Evolutionary conservation across 306 rosid species (phyloP).

Genomic region (Vigna mungo): DNA sequence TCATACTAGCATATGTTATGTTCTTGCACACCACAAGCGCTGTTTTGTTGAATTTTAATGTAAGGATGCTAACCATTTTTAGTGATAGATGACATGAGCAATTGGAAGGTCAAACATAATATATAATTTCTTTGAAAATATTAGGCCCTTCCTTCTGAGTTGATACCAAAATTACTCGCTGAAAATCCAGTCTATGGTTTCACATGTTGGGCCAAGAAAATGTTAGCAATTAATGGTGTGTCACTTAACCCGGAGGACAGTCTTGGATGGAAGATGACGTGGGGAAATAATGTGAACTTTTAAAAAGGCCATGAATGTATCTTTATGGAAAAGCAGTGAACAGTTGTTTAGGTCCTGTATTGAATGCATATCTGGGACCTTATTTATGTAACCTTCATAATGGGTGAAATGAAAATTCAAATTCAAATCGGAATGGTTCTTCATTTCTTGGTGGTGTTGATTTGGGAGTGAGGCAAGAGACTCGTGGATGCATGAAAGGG

Average conservation of each 20-base stretch:
- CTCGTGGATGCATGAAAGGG: constrained; percentile 37
- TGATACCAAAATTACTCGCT: constrained; percentile 3
- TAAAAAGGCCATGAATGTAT: constrained; percentile 28
- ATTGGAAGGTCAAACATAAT: constrained; percentile 22
- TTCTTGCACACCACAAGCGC: constrained; percentile 1
- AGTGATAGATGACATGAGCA: constrained; percentile 15
- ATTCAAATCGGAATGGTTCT: constrained; percentile 39
- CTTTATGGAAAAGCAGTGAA: constrained; percentile 32
- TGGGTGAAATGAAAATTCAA: constrained; percentile 40
- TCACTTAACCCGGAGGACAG: background rate
- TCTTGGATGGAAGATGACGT: constrained; percentile 26
- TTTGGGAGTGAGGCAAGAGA: constrained; percentile 40
- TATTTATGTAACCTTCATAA: background rate
- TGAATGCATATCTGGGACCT: constrained; percentile 43
- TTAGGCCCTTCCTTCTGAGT: background rate
- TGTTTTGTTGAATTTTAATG: constrained; percentile 4
- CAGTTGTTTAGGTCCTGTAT: constrained; percentile 35
- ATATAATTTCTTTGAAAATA: background rate
- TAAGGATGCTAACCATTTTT: constrained; percentile 12
- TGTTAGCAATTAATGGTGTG: background rate
- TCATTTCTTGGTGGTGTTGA: constrained; percentile 6
- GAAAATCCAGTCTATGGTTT: constrained; percentile 5
- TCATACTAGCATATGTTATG: background rate
- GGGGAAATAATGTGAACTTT: constrained; percentile 26
- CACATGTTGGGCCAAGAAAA: constrained; percentile 15